These are phyloP conservation scores for Linum lewisii DNA, from an alignment of 345 rosid species.

Conservation along the genomic window DNA sequence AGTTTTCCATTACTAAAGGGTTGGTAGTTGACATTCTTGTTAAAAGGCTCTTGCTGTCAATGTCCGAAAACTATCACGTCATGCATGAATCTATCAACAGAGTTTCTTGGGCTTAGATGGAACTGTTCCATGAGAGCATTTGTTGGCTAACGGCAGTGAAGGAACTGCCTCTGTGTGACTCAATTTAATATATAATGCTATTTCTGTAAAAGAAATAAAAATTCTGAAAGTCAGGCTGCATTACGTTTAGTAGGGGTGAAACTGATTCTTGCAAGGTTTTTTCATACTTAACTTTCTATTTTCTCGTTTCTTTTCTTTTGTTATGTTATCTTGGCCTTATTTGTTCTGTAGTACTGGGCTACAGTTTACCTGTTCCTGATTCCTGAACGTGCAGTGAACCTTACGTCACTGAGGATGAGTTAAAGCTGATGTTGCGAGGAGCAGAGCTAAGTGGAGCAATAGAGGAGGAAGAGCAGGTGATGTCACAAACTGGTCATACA, in stretches of 20 bases:
- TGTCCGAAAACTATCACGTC: neutral
- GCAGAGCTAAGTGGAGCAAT: conserved; percentile 98
- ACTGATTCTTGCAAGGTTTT: no score
- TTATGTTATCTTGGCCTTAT: no score
- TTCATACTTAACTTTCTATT: no score
- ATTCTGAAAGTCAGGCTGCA: no score
- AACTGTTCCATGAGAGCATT: neutral
- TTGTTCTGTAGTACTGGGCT: neutral
- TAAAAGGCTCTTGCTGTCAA: neutral
- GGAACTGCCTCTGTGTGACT: neutral
- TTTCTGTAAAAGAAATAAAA: no score
- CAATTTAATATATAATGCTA: neutral
- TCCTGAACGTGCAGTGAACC: conserved; percentile 49
- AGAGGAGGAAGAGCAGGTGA: conserved; percentile 98
- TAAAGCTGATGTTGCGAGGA: conserved; percentile 91
- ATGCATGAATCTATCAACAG: neutral
- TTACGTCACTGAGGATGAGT: conserved; percentile 92
- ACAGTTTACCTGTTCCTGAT: neutral
- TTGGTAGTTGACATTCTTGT: neutral
- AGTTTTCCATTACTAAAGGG: neutral
- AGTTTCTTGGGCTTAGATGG: neutral
- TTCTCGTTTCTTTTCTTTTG: no score
- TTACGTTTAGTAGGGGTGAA: no score
- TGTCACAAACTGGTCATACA: neutral
- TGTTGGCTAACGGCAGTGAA: neutral